phyloP scores from a whole-genome alignment of 2,329 filamentous ascomycete species.

The Xylaria sp. region DNA sequence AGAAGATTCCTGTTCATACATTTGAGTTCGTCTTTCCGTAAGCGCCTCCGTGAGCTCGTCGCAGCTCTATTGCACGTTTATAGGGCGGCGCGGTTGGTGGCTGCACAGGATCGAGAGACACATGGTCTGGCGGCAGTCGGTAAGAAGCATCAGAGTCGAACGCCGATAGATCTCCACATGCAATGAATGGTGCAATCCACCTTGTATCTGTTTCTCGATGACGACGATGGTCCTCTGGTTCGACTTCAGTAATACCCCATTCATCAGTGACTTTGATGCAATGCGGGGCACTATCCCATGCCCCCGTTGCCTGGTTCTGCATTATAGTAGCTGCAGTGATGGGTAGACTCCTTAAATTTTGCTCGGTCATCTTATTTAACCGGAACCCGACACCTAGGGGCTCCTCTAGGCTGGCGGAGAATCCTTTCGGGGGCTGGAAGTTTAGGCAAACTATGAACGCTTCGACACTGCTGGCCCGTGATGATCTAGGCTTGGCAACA shows the following conservation, averaged over 20 bases:
- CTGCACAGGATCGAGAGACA: conserved; percentile 91
- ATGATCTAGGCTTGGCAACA: conserved; percentile 93
- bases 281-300: conserved; percentile 54
- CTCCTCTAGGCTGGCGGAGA: conserved; percentile 78
- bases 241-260: conserved; percentile 58
- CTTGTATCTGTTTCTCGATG: conserved; percentile 58
- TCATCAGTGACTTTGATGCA: conserved; percentile 38
- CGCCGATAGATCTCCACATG: conserved; percentile 93
- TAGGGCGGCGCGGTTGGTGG: conserved; percentile 97
- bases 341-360: conserved; percentile 54
- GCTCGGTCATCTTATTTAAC: conserved; percentile 61
- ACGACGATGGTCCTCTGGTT: conserved; percentile 59
- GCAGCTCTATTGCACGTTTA: conserved; percentile 86
- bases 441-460: conserved; percentile 96
- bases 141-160: conserved; percentile 98
- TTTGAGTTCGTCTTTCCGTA: conserved; percentile 73
- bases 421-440: conserved; percentile 82
- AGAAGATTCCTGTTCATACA: conserved; percentile 42
- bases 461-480: conserved; percentile 94
- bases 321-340: conserved; percentile 55
- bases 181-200: conserved; percentile 96
- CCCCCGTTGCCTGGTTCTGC: conserved; percentile 58
- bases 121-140: conserved; percentile 83
- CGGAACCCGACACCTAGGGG: conserved; percentile 74
- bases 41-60: conserved; percentile 78